Percentiles rank a stretch among this genome's conserved stretches.
Evolutionary conservation across 2,329 filamentous ascomycete species (phyloP).

Genomic region (Apiospora malaysiana): DNA sequence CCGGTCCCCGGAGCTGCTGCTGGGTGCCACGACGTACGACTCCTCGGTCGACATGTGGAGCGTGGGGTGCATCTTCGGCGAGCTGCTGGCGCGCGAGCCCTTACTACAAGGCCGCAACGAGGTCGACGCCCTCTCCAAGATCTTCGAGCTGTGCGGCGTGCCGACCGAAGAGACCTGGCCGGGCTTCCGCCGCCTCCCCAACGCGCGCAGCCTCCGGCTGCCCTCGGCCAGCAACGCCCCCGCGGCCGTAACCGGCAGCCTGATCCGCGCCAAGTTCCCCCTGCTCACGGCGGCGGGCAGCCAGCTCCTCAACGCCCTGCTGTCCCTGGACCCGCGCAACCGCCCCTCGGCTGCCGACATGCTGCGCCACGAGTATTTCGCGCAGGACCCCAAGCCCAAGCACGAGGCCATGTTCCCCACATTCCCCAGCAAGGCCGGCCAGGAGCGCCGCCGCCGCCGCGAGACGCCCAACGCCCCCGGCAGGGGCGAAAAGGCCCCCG

Average conservation of each 20-base stretch:
- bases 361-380: conserved; percentile 83
- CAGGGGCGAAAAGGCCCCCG: conserved; percentile 70
- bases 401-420: conserved; percentile 93
- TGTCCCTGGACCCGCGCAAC: conserved; percentile 75
- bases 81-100: conserved; percentile 83
- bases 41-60: conserved; percentile 92
- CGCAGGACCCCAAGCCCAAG: conserved; percentile 88
- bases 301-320: conserved; percentile 69
- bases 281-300: conserved; percentile 79
- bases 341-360: conserved; percentile 77
- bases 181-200: conserved; percentile 82
- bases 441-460: conserved; percentile 77
- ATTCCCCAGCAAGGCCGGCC: conserved; percentile 92
- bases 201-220: conserved; percentile 79
- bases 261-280: conserved; percentile 80
- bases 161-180: conserved; percentile 87
- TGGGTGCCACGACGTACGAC: conserved; percentile 79
- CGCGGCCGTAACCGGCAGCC: conserved; percentile 42
- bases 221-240: conserved; percentile 48
- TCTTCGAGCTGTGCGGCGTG: conserved; percentile 88
- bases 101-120: conserved; percentile 90
- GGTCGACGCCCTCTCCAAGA: conserved; percentile 84
- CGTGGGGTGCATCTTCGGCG: conserved; percentile 93
- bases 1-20: conserved; percentile 85
- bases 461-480: conserved; percentile 84